Evolutionary conservation across 208 protist genomes (phyloP).

Genomic region (Trypanosomatidae sp.): DNA sequence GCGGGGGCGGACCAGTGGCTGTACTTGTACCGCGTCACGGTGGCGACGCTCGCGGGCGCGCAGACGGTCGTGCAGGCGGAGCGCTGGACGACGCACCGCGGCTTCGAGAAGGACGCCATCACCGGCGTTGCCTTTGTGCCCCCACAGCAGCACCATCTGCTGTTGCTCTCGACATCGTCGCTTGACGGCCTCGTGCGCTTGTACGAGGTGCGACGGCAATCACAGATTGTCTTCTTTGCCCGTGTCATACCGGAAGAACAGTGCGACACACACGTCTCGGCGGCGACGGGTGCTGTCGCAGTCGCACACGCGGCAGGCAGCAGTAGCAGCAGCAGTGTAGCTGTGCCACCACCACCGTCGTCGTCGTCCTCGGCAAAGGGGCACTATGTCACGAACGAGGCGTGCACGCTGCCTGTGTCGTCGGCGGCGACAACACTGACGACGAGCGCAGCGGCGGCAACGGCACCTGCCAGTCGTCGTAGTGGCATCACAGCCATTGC

Average conservation of each 20-base stretch:
- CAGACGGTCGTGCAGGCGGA: conserved; percentile 25
- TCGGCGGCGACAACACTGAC: too few species aligned
- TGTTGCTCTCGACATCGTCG: conserved; percentile 76
- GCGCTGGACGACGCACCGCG: conserved; percentile 45
- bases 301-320: too few species aligned
- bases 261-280: too few species aligned
- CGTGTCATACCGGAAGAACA: too few species aligned
- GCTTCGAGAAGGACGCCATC: conserved; percentile 82
- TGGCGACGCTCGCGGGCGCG: conserved; percentile 31
- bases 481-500: conserved; percentile 62
- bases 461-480: background rate
- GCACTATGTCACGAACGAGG: background rate
- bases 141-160: conserved; percentile 56
- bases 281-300: too few species aligned
- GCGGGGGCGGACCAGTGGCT: conserved; percentile 75
- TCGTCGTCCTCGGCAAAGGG: too few species aligned
- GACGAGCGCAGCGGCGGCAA: too few species aligned
- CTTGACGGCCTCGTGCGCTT: conserved; percentile 77
- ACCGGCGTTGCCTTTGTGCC: conserved; percentile 83
- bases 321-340: too few species aligned
- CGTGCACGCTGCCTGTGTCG: background rate
- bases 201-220: conserved; percentile 68
- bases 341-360: too few species aligned
- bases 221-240: too few species aligned
- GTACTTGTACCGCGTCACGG: conserved; percentile 71